A percentile compares a stretch with the other conserved stretches of the same genome.
phyloP scores from a whole-genome alignment of 1,284 basidiomycete genomes.

The Blastosporella zonata region DNA sequence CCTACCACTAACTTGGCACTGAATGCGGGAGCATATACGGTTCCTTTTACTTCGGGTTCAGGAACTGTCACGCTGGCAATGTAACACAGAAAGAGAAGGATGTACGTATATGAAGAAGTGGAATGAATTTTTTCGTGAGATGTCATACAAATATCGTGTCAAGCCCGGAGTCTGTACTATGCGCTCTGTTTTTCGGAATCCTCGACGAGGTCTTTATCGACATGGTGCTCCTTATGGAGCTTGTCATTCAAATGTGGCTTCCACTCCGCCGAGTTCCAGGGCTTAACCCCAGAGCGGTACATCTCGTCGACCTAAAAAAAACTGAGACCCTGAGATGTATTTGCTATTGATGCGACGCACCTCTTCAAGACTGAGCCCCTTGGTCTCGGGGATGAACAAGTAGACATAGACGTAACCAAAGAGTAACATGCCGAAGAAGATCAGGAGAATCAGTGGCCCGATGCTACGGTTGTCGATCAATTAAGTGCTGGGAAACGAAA shows the following conservation, averaged over 20 bases:
- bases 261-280: constrained; percentile 65
- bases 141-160: constrained; percentile 3
- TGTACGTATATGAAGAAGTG: background rate
- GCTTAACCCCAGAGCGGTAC: constrained; percentile 61
- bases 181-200: constrained; percentile 15
- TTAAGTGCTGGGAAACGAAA: background rate
- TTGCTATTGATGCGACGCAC: constrained; percentile 36
- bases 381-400: constrained; percentile 75
- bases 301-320: constrained; percentile 60
- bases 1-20: constrained; percentile 35
- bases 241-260: constrained; percentile 44
- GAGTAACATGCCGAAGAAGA: constrained; percentile 74
- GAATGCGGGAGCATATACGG: constrained; percentile 49
- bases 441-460: constrained; percentile 71
- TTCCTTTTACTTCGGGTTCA: constrained; percentile 41
- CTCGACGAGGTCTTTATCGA: constrained; percentile 7
- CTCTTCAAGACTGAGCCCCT: constrained; percentile 73
- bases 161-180: constrained; percentile 1
- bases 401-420: constrained; percentile 69
- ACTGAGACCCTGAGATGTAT: background rate
- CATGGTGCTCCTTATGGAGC: constrained; percentile 30
- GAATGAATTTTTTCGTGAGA: constrained; percentile 2
- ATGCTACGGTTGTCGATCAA: constrained; percentile 40
- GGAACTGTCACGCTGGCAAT: constrained; percentile 32
- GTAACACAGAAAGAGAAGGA: constrained; percentile 4